These are phyloP conservation scores for Leccinum solheimii DNA, from an alignment of 1,284 basidiomycete genomes.

Conservation along the genomic window DNA sequence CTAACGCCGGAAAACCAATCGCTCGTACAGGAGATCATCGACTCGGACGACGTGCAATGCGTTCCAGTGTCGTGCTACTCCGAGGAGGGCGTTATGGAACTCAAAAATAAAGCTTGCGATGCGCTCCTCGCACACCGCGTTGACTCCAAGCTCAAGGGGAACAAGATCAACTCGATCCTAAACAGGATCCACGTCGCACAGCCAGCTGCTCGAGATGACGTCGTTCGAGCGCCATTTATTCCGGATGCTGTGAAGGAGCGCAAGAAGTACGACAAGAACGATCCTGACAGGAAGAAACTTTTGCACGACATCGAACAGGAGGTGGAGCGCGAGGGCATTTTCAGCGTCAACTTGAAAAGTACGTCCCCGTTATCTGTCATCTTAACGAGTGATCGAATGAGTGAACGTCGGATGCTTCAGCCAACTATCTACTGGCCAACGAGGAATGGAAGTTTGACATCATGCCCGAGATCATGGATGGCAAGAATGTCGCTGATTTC, in stretches of 20 bases:
- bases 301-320: constrained; percentile 81
- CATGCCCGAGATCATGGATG: constrained; percentile 96
- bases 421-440: constrained; percentile 88
- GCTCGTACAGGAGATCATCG: constrained; percentile 84
- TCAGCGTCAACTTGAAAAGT: constrained; percentile 89
- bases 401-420: constrained; percentile 41
- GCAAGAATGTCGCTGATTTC: constrained; percentile 99
- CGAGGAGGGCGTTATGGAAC: constrained; percentile 94
- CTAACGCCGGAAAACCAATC: constrained; percentile 72
- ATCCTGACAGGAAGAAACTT: constrained; percentile 70
- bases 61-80: constrained; percentile 90
- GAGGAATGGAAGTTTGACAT: constrained; percentile 96
- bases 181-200: constrained; percentile 94
- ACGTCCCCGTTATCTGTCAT: constrained; percentile 22
- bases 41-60: constrained; percentile 65
- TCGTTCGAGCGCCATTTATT: constrained; percentile 83
- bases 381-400: neutral
- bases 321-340: constrained; percentile 87
- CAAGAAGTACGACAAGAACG: constrained; percentile 86
- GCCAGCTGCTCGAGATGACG: constrained; percentile 84
- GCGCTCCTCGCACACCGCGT: constrained; percentile 91
- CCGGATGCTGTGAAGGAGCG: constrained; percentile 75
- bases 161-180: constrained; percentile 85
- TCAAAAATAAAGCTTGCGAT: constrained; percentile 92
- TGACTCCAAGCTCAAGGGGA: constrained; percentile 90